Base-by-base conservation (phyloP, 2,329 filamentous ascomycete genomes). In the Spiromastix sp. region DNA sequence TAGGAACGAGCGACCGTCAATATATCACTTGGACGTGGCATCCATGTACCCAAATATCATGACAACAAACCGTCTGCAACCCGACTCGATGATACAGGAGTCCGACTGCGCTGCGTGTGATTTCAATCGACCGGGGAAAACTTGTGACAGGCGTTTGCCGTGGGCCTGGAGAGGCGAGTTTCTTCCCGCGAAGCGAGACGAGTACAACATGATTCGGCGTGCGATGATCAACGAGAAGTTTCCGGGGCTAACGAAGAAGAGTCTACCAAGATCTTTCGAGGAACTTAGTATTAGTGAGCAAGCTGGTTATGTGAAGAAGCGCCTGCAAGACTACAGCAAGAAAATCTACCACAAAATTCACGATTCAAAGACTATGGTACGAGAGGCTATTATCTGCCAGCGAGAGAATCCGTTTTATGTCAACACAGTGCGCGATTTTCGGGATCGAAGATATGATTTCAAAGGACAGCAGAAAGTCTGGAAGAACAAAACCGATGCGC, bases 1-100 rank as follows among this genome's bases (percentile, higher is more conserved):
- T 49, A 74, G 91, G 43, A 77, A 70, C 47, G 91, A 98, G 57
- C 70, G 78, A 28, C 91, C 91, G 4, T 73, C 93, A 20, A 98
- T 98, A 45, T 98, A 98, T 62, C 91, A 98, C 70, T 68, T 98
- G 63, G 91, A 98, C 54, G 93, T 98, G 39, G 91, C 91, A 12
- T 95, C 91, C 40, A 98, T 98, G 91, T 98, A 98, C 56, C 91
- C 91, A 7, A 98, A 98, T 60, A 98, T 98, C 57, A 98, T 98
- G 93, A 98, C 93, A 2, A 98, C 91, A 1, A 98, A 98, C 59
- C 82, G 91, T 57, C 63, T 98, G 30, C 91, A 98, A 49, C 91
- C 91, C 0, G 91, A 98, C 59, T 96, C 91, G n/a, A 93, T 98
- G 86, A 93, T 98, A 36, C 70, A 89, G 31, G 93, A 98, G 56